These are phyloP conservation scores for Pezicula radicicola DNA, from an alignment of 2,329 filamentous ascomycete genomes.

Conservation along the genomic window DNA sequence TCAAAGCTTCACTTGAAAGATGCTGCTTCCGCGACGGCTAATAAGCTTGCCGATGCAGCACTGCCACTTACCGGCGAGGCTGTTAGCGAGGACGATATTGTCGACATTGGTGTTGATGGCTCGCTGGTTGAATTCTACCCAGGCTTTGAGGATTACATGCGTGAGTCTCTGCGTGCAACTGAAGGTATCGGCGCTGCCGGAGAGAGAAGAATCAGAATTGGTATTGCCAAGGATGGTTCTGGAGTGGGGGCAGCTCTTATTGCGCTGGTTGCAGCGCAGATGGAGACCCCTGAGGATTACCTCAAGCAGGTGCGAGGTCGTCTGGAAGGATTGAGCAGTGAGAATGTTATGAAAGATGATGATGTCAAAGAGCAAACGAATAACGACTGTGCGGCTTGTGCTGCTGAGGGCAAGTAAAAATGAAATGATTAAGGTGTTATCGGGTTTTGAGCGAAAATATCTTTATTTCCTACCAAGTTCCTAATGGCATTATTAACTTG, in stretches of 20 bases:
- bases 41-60: constrained; percentile 22
- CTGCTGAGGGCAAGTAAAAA: background rate
- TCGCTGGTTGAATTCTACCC: constrained; percentile 95
- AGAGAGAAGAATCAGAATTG: constrained; percentile 85
- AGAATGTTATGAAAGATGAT: background rate
- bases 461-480: background rate
- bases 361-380: background rate
- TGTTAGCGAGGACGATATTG: constrained; percentile 55
- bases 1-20: constrained; percentile 20
- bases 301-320: background rate
- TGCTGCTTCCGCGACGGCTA: constrained; percentile 19
- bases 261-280: constrained; percentile 78
- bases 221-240: constrained; percentile 94
- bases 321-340: background rate
- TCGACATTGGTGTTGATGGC: constrained; percentile 92
- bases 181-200: constrained; percentile 74
- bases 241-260: constrained; percentile 95
- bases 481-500: no score
- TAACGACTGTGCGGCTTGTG: background rate
- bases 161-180: constrained; percentile 75
- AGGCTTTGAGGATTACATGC: constrained; percentile 82
- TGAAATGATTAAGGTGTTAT: background rate
- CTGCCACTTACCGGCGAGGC: constrained; percentile 10
- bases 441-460: background rate
- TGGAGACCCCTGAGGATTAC: constrained; percentile 34